Evolutionary conservation across 75 land plant species (phyloP).

Genomic region (Picea glauca): DNA sequence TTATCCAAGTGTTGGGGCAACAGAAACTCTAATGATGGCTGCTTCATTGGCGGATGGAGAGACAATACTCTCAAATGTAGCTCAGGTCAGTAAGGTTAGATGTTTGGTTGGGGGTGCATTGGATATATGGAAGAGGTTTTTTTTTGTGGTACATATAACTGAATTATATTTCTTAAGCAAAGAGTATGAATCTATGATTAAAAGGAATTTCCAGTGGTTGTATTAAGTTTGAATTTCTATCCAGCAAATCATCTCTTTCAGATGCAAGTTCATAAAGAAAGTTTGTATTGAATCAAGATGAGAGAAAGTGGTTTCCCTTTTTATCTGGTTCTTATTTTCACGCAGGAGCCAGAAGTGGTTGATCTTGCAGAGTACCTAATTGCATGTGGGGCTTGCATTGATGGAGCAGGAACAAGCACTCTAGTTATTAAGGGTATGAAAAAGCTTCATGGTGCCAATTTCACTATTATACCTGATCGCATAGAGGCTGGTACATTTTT

Average conservation of each 20-base stretch:
- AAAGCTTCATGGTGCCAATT: conserved; percentile 49
- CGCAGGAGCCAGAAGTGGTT: conserved; percentile 72
- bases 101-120: not conserved
- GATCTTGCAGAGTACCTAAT: conserved; percentile 68
- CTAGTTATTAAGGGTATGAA: conserved; percentile 44
- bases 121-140: not conserved
- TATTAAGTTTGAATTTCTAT: not conserved
- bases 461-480: conserved; percentile 51
- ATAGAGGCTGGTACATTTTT: conserved; percentile 76
- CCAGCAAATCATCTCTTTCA: not conserved
- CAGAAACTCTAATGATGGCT: conserved; percentile 86
- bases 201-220: not conserved
- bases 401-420: conserved; percentile 56
- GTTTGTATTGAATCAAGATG: not conserved
- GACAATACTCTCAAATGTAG: conserved; percentile 57
- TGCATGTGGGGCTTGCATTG: conserved; percentile 60
- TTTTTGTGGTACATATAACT: not conserved
- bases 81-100: conserved; percentile 29
- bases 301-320: not conserved
- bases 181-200: not conserved
- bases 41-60: conserved; percentile 71
- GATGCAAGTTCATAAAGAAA: conserved; percentile 3
- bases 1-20: conserved; percentile 85
- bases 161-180: not conserved
- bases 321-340: not conserved